These are phyloP conservation scores for Tetrahymena borealis DNA, from an alignment of 73 alveolate species.

Conservation along the genomic window DNA sequence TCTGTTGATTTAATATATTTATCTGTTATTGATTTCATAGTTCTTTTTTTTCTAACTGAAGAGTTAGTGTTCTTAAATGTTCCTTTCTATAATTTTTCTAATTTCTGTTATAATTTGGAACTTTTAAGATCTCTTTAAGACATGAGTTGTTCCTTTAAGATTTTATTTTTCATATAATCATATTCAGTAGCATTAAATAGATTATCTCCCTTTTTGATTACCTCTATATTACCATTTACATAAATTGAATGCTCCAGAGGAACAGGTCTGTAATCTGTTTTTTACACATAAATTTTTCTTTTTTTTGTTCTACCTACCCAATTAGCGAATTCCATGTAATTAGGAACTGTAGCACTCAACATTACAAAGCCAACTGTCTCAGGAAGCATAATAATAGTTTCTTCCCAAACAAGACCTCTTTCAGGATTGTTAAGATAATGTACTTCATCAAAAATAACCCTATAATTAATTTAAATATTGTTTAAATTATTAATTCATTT, in stretches of 20 bases:
- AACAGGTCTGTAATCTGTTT: conserved; percentile 86
- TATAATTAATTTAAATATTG: no score
- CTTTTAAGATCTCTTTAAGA: conserved; percentile 25
- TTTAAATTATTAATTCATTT: no score
- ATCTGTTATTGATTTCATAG: conserved; percentile 42
- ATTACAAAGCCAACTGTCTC: conserved; percentile 45
- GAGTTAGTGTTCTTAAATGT: conserved; percentile 44
- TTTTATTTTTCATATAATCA: conserved; percentile 14
- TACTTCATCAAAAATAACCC: conserved; percentile 58
- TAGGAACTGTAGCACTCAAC: conserved; percentile 94
- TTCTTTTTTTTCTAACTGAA: conserved; percentile 53
- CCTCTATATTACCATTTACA: conserved; percentile 50
- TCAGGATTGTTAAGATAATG: conserved; percentile 96
- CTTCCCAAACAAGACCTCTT: conserved; percentile 99
- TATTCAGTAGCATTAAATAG: background rate
- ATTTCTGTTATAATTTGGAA: conserved; percentile 10
- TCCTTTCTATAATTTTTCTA: conserved; percentile 48
- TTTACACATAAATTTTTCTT: conserved; percentile 80
- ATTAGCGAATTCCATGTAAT: conserved; percentile 92
- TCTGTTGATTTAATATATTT: conserved; percentile 3
- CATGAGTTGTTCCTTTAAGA: conserved; percentile 1
- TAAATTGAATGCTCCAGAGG: conserved; percentile 88
- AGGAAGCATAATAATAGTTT: conserved; percentile 91
- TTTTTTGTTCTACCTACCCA: conserved; percentile 96
- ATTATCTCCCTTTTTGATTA: conserved; percentile 69